These are phyloP conservation scores for Candida yuanshanica DNA, from an alignment of 805 yeast genomes.

Conservation along the genomic window DNA sequence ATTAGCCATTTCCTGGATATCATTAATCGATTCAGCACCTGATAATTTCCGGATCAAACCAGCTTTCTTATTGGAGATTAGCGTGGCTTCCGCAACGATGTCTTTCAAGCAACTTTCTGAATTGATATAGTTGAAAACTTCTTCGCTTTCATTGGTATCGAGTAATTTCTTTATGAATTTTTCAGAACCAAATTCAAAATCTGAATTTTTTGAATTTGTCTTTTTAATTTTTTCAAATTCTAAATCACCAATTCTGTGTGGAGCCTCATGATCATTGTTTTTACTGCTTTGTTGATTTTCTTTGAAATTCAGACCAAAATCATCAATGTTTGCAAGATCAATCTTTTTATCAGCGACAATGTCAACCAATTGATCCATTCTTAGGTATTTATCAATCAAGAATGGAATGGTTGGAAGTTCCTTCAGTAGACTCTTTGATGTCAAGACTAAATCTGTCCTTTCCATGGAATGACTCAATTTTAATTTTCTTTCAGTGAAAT, in stretches of 20 bases:
- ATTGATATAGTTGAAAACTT: slow-evolving; percentile 18
- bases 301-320: slow-evolving; percentile 2
- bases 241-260: slow-evolving; percentile 23
- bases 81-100: slow-evolving; percentile 18
- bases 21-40: slow-evolving; percentile 14
- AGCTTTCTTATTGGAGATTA: slow-evolving; percentile 16
- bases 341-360: slow-evolving; percentile 29
- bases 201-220: slow-evolving; percentile 26
- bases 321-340: slow-evolving; percentile 14
- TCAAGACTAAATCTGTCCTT: slow-evolving; percentile 48
- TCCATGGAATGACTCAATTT: slow-evolving; percentile 52
- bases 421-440: slow-evolving; percentile 43
- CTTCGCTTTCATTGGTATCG: slow-evolving; percentile 20
- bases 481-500: slow-evolving; percentile 52
- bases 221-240: slow-evolving; percentile 29
- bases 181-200: slow-evolving; percentile 54
- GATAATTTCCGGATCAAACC: slow-evolving; percentile 20
- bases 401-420: slow-evolving; percentile 68
- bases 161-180: slow-evolving; percentile 46
- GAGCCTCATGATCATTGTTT: slow-evolving; percentile 1
- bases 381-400: slow-evolving; percentile 57
- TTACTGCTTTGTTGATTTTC: too few relatives aligned
- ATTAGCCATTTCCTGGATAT: slow-evolving; percentile 5
- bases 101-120: slow-evolving; percentile 19
- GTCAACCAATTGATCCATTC: slow-evolving; percentile 53